Conservation (phyloP, 2,329 filamentous ascomycete genomes). For the Juglanconis sp. region DNA sequence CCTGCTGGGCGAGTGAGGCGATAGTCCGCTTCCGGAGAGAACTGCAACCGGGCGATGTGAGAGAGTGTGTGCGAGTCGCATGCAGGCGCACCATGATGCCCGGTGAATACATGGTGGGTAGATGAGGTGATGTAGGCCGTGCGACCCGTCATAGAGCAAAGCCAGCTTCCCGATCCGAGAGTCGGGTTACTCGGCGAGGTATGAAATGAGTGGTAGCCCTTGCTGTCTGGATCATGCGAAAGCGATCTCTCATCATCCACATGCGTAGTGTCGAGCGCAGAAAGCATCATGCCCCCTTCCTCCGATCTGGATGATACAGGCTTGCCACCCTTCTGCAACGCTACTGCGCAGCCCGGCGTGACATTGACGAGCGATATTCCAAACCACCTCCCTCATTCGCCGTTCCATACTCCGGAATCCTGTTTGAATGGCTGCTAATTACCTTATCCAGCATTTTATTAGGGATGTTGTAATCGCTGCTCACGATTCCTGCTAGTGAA, state of each 20-base stretch:
- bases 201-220: not conserved
- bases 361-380: not conserved
- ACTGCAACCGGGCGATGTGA: not conserved
- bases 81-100: conserved; percentile 14
- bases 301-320: conserved; percentile 10
- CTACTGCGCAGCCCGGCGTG: conserved; percentile 11
- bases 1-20: not conserved
- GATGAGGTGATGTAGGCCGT: not conserved
- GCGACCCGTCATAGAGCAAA: conserved; percentile 4
- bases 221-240: not conserved
- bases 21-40: not conserved
- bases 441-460: not conserved
- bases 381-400: conserved; percentile 2
- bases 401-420: not conserved
- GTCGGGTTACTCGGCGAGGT: not conserved
- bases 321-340: conserved; percentile 11
- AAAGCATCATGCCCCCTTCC: not conserved
- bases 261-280: not conserved
- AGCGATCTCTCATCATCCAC: conserved; percentile 1
- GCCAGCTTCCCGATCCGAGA: conserved; percentile 5
- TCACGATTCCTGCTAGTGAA: not conserved
- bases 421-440: not conserved
- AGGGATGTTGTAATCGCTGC: not conserved
- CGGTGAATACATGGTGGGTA: not conserved
- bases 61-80: not conserved